Base-by-base conservation (phyloP, 2,329 filamentous ascomycete species). In the Trematosphaeria pertusa region DNA sequence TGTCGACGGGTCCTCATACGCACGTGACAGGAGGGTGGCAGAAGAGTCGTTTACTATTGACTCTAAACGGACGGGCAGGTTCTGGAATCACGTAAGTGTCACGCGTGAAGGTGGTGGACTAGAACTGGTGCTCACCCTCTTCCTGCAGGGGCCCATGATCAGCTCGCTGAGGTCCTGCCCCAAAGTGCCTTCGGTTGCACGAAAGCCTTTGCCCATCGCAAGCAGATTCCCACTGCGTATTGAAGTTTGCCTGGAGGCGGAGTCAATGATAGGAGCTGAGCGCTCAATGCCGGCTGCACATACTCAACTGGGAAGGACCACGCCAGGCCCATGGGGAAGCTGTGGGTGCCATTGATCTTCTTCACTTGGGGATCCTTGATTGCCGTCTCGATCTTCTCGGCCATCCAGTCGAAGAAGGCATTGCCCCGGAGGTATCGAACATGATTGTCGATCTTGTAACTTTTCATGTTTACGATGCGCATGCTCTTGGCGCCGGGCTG, bases 331-430 rank as follows among this genome's bases (percentile, higher is more conserved):
- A 86, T 82, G 4, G 78, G 74, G 44, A 86, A 68, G 9, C 73
- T 74, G 14, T 68, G 69, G 33, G 72, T 53, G 36, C 48, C 56
- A 47, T 69, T 68, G 60, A 54, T 72, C 64, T 41, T 70, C 38
- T 70, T 65, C 56, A 59, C 73, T 67, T 50, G 70, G 52, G 62
- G 66, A 40, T 71, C 68, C 26, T 61, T 67, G 37, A 86, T 69
- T 66, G 81, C 81, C 7, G 78, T 74, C 33, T 78, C 76, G 46
- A 87, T 85, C 49, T 79, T 78, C 37, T 75, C 74, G 5, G 83
- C 84, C 79, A 87, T 85, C 84, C 84, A 87, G 62, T 85, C 82
- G 62, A 87, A 87, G 65, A 87, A 87, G 1, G 75, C 72, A 18
- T 75, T 75, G 2, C 83, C 84, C 46, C 77, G 73, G 48, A 86